Evolutionary conservation across 768 basidiomycete species (phyloP), one percentile per base, ranked within the genome.

Genomic region (Pleurotus tuoliensis): DNA sequence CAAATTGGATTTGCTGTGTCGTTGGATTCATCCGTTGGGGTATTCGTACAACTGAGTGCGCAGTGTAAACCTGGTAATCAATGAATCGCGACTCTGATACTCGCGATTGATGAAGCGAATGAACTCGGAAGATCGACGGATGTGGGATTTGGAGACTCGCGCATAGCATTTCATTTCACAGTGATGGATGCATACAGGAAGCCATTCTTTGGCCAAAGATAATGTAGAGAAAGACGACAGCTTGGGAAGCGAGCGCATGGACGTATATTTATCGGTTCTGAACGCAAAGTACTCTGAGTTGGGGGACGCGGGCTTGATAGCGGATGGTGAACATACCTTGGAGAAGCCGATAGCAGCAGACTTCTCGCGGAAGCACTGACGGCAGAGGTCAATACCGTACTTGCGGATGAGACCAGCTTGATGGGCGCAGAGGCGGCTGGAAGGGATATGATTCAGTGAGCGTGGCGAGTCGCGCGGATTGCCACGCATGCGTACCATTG

Each of bases 351-450:
- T 97, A 59, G 90, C 88, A 64, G 87, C 82, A 52, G 92, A 82
- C 79, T 94, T 94, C 80, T 97, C 94, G 65, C 94, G 90, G 90
- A 96, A 97, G 78, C 94, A 97, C 76, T 97, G 94, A 75, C 94
- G 91, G 78, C 94, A 97, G 65, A 97, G 88, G 78, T 96, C 93
- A 64, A 96, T 86, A 57, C 94, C 94, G 76, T 96, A 94, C 77
- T 95, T 92, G 76, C 94, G 90, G 74, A 97, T 94, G 73, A 97
- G 85, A 88, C 94, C 94, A 66, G 93, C 94, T 75, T 95, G 93
- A 75, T 97, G 94, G 38, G 94, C 91, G 67, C 94, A 97, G 67
- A 93, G 90, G 69, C 94, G 94, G 82, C 94, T 94, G 54, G 48
- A 52, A 41, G 41, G 6, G n/a, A 18, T 30, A 18, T n/a, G 3